phyloP scores from a whole-genome alignment of 768 basidiomycete species.

The Suillus hirtellus region DNA sequence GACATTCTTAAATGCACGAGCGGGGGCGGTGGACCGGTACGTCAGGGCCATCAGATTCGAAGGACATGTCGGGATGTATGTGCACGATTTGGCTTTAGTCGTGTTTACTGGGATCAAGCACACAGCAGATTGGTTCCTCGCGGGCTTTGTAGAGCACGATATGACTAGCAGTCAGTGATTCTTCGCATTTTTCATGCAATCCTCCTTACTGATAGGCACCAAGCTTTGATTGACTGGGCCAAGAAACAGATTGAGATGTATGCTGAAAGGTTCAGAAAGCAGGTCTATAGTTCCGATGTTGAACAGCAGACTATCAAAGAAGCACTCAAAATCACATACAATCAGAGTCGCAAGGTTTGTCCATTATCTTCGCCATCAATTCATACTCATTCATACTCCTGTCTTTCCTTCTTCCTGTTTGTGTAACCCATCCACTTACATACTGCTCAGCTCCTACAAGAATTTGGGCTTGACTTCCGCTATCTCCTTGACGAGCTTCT shows the following conservation, averaged over 20 bases:
- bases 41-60: slow-evolving; percentile 90
- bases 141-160: slow-evolving; percentile 93
- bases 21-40: slow-evolving; percentile 69
- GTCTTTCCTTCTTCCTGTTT: neutral
- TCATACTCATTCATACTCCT: neutral
- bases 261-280: slow-evolving; percentile 82
- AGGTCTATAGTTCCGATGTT: slow-evolving; percentile 85
- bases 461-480: slow-evolving; percentile 92
- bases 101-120: slow-evolving; percentile 95
- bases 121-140: slow-evolving; percentile 97
- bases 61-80: slow-evolving; percentile 82
- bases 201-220: slow-evolving; percentile 1
- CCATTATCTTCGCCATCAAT: neutral
- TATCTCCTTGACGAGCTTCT: slow-evolving; percentile 84
- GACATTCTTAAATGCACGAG: slow-evolving; percentile 80
- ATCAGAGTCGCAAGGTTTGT: slow-evolving; percentile 82
- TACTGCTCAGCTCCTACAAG: slow-evolving; percentile 69
- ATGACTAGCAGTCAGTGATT: slow-evolving; percentile 79
- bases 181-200: neutral
- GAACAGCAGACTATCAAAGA: slow-evolving; percentile 73
- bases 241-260: slow-evolving; percentile 82
- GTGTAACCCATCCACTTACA: slow-evolving; percentile 5
- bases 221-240: slow-evolving; percentile 95
- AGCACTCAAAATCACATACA: slow-evolving; percentile 71
- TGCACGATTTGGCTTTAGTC: slow-evolving; percentile 85